phyloP scores from a whole-genome alignment of 306 rosid genomes.

The Cucurbita moschata region DNA sequence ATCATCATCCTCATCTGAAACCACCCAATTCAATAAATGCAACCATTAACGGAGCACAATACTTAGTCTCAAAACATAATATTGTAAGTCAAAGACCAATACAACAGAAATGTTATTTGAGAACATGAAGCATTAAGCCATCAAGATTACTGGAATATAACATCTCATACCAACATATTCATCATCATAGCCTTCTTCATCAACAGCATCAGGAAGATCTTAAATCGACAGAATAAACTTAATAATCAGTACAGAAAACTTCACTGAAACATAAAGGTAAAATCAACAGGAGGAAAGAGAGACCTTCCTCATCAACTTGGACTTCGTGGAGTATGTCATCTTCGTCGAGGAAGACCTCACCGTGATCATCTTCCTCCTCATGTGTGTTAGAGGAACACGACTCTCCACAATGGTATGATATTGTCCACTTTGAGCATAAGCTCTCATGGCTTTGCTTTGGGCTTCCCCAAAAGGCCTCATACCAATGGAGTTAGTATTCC shows the following conservation, averaged over 20 bases:
- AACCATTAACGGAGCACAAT: background rate
- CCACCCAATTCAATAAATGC: background rate
- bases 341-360: slow-evolving; percentile 33
- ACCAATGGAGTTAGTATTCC: too few species aligned
- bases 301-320: slow-evolving; percentile 34
- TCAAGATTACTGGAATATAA: background rate
- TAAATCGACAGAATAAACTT: background rate
- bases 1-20: slow-evolving; percentile 60
- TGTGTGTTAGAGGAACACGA: too few species aligned
- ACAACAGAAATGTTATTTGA: background rate
- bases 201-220: slow-evolving; percentile 45
- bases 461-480: too few species aligned
- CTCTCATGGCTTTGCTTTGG: too few species aligned
- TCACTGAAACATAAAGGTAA: background rate
- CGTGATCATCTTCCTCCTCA: slow-evolving; percentile 29
- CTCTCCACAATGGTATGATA: too few species aligned
- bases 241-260: background rate
- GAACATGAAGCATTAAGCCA: background rate
- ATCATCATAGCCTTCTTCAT: slow-evolving; percentile 16
- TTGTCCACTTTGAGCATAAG: too few species aligned
- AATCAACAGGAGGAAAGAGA: background rate
- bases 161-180: slow-evolving; percentile 23
- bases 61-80: background rate
- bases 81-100: background rate
- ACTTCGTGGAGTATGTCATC: slow-evolving; percentile 29